Percentiles rank a stretch among this genome's conserved stretches.
phyloP scores from a whole-genome alignment of 1,284 basidiomycete genomes.

The Cutaneotrichosporon dermatis region DNA sequence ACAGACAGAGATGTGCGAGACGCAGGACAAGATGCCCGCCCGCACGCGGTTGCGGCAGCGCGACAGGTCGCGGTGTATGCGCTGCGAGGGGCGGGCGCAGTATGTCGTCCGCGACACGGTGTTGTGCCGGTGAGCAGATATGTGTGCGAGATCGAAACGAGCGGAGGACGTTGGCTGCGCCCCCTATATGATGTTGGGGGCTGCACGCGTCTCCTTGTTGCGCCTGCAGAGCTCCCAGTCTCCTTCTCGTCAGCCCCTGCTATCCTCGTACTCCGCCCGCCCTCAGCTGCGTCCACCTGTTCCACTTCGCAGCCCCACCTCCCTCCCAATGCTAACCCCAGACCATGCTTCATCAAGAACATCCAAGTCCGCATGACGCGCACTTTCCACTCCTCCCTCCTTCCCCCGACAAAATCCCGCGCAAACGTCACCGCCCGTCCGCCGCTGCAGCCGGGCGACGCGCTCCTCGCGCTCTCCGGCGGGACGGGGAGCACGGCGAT shows the following conservation, averaged over 20 bases:
- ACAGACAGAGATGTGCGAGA: constrained; percentile 10
- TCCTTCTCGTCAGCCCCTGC: not conserved
- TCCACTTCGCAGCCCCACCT: not conserved
- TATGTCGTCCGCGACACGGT: constrained; percentile 36
- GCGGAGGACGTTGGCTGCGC: too few species aligned
- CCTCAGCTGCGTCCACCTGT: not conserved
- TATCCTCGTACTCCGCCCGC: not conserved
- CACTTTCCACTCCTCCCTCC: constrained; percentile 30
- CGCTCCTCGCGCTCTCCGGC: constrained; percentile 36
- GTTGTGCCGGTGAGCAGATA: constrained; percentile 35
- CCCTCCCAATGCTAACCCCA: constrained; percentile 5
- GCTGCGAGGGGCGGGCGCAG: constrained; percentile 33
- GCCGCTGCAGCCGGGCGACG: constrained; percentile 20
- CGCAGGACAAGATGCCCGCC: constrained; percentile 33
- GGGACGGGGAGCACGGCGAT: constrained; percentile 43
- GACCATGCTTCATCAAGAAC: constrained; percentile 32
- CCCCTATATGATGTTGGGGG: too few species aligned
- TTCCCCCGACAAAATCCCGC: not conserved
- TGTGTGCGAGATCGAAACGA: too few species aligned
- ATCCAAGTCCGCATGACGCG: constrained; percentile 27
- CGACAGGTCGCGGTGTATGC: constrained; percentile 32
- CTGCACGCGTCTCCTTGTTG: too few species aligned
- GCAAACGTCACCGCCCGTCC: constrained; percentile 22
- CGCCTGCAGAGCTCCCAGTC: too few species aligned
- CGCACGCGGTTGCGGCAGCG: constrained; percentile 20